These are phyloP conservation scores for Diaporthe sp. DNA, from an alignment of 2,329 filamentous ascomycete genomes.

Conservation along the genomic window DNA sequence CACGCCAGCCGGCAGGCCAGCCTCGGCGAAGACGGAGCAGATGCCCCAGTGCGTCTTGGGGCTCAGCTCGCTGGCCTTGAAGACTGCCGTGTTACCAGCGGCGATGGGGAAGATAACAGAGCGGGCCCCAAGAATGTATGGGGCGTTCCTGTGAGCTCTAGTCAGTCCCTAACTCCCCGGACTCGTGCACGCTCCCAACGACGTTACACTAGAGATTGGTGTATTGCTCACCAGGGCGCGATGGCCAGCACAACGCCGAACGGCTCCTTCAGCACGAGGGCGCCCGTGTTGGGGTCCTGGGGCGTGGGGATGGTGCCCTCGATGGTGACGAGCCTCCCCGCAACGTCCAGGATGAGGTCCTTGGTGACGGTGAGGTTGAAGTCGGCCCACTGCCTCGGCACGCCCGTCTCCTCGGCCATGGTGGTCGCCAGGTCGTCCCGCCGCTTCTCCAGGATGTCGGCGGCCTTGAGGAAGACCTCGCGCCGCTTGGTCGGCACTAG, in stretches of 20 bases:
- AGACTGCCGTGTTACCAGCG: slow-evolving; percentile 80
- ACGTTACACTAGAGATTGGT: background rate
- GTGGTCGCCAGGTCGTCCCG: slow-evolving; percentile 72
- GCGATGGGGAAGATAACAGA: slow-evolving; percentile 77
- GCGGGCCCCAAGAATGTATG: slow-evolving; percentile 67
- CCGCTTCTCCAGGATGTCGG: slow-evolving; percentile 73
- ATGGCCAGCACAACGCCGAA: slow-evolving; percentile 85
- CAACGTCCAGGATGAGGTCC: slow-evolving; percentile 59
- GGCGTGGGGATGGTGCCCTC: slow-evolving; percentile 53
- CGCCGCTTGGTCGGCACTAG: slow-evolving; percentile 73
- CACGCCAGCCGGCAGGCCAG: slow-evolving; percentile 81
- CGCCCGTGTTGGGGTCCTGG: slow-evolving; percentile 64
- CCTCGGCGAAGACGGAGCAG: slow-evolving; percentile 75
- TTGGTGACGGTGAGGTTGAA: slow-evolving; percentile 57
- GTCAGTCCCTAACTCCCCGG: slow-evolving; percentile 2
- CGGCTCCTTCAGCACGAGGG: slow-evolving; percentile 80
- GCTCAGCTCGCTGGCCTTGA: slow-evolving; percentile 79
- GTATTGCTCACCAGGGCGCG: slow-evolving; percentile 77
- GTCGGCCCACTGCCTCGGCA: slow-evolving; percentile 54
- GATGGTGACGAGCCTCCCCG: slow-evolving; percentile 55
- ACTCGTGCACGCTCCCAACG: background rate
- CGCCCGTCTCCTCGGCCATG: slow-evolving; percentile 67
- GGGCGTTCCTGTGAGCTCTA: slow-evolving; percentile 64
- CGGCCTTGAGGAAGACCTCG: slow-evolving; percentile 78
- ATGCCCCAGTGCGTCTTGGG: slow-evolving; percentile 76